Conservation (phyloP, 345 rosid species). For the Firmiana major region DNA sequence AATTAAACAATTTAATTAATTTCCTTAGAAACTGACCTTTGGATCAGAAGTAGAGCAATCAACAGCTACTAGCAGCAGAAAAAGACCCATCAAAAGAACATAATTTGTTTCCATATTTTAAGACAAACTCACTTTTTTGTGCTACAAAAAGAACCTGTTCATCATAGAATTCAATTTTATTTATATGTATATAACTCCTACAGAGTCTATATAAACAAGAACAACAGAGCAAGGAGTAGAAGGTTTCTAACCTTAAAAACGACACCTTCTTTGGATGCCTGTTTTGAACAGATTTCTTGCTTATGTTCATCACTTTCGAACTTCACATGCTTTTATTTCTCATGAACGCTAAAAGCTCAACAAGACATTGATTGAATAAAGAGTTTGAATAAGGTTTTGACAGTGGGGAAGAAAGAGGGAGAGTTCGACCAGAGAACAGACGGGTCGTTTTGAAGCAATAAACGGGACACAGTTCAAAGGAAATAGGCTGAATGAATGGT, state of each 20-base stretch:
- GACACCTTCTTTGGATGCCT: background rate
- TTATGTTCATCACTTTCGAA: background rate
- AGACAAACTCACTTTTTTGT: slow-evolving; percentile 23
- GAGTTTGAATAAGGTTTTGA: background rate
- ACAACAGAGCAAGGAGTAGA: background rate
- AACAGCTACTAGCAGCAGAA: slow-evolving; percentile 32
- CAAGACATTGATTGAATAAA: background rate
- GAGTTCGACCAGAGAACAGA: background rate
- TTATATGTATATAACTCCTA: background rate
- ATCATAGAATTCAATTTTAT: background rate
- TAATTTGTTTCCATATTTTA: slow-evolving; percentile 35
- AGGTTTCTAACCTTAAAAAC: slow-evolving; percentile 6
- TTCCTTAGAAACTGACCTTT: slow-evolving; percentile 36
- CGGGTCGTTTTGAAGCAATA: background rate
- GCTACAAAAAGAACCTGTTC: slow-evolving; percentile 24
- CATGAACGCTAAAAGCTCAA: background rate
- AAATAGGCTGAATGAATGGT: background rate
- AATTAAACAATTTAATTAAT: background rate
- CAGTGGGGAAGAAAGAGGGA: background rate
- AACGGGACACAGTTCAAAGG: background rate
- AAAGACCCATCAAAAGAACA: slow-evolving; percentile 30
- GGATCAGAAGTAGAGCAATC: slow-evolving; percentile 26
- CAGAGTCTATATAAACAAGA: background rate
- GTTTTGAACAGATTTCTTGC: background rate
- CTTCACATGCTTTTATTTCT: background rate